Evolutionary conservation across 805 yeast species (phyloP).

Genomic region (Saccharomycopsis schoenii): DNA sequence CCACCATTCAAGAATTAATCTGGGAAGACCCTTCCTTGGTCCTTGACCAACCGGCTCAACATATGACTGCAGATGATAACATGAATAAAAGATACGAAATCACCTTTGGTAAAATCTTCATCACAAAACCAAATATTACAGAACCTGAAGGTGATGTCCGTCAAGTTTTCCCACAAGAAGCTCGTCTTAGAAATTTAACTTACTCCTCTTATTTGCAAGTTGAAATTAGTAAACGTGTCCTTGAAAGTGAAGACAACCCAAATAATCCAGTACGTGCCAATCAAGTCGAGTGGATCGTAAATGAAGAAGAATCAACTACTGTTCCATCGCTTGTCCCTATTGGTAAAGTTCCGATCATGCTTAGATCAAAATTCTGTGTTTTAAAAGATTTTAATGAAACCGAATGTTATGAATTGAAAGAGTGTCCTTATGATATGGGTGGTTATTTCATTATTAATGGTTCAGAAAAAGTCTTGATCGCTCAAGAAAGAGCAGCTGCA

Average conservation of each 20-base stretch:
- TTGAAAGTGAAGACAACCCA: slow-evolving; percentile 65
- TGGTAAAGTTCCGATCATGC: slow-evolving; percentile 97
- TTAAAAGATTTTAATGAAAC: slow-evolving; percentile 82
- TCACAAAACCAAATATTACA: slow-evolving; percentile 95
- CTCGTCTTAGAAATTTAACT: slow-evolving; percentile 89
- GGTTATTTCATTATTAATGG: slow-evolving; percentile 98
- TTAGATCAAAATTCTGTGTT: slow-evolving; percentile 92
- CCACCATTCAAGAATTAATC: slow-evolving; percentile 93
- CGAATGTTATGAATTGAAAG: slow-evolving; percentile 90
- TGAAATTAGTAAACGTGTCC: slow-evolving; percentile 86
- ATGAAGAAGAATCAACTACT: slow-evolving; percentile 41
- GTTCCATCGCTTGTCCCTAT: slow-evolving; percentile 54
- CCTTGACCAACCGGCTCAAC: slow-evolving; percentile 97
- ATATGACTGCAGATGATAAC: slow-evolving; percentile 81
- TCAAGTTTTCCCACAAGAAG: slow-evolving; percentile 97
- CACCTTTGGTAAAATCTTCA: slow-evolving; percentile 93
- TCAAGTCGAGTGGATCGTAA: slow-evolving; percentile 49
- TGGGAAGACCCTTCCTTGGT: slow-evolving; percentile 92
- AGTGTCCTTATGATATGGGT: slow-evolving; percentile 99
- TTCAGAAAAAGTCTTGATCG: slow-evolving; percentile 94
- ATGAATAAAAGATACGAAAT: slow-evolving; percentile 90
- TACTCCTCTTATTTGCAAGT: slow-evolving; percentile 94
- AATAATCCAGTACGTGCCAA: slow-evolving; percentile 35
- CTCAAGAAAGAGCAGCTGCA: slow-evolving; percentile 98
- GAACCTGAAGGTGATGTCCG: slow-evolving; percentile 99